Evolutionary conservation across 2,329 filamentous ascomycete species (phyloP).

Genomic region (Monosporascus sp.): DNA sequence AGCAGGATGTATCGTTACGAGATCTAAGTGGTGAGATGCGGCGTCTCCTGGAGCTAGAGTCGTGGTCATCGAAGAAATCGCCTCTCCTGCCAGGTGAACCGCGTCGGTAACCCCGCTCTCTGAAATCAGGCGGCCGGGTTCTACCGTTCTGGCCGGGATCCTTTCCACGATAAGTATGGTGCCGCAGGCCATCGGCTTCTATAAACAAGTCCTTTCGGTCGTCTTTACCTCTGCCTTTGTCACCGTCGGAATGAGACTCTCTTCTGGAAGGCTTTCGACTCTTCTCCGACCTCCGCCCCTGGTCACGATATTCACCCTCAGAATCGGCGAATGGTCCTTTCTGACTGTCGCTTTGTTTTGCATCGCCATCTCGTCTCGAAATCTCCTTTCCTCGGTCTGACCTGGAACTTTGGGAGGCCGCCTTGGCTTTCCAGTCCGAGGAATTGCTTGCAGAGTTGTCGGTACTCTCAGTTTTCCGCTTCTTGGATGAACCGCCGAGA

Average conservation of each 20-base stretch:
- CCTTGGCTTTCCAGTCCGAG: conserved; percentile 1
- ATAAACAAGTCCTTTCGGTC: background rate
- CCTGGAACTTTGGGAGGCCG: conserved; percentile 8
- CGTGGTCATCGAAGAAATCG: background rate
- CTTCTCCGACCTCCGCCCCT: conserved; percentile 10
- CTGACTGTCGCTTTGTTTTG: conserved; percentile 18
- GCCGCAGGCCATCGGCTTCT: conserved; percentile 1
- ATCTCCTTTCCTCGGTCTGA: conserved; percentile 10
- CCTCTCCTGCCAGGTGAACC: conserved; percentile 3
- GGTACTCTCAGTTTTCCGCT: conserved; percentile 23
- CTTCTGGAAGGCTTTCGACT: conserved; percentile 4
- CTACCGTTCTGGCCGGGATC: conserved; percentile 1
- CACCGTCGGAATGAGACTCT: background rate
- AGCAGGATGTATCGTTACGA: conserved; percentile 37
- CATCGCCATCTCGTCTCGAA: conserved; percentile 15
- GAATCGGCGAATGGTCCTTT: conserved; percentile 16
- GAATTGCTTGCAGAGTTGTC: conserved; percentile 6
- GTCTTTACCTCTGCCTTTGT: background rate
- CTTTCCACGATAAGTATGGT: conserved; percentile 8
- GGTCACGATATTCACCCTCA: background rate
- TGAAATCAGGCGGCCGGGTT: conserved; percentile 7
- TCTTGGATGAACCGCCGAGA: conserved; percentile 40
- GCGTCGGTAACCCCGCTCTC: conserved; percentile 6
- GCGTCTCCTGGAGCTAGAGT: background rate
- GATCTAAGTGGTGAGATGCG: background rate